phyloP scores from a whole-genome alignment of 306 rosid genomes.

The Casuarina glauca region DNA sequence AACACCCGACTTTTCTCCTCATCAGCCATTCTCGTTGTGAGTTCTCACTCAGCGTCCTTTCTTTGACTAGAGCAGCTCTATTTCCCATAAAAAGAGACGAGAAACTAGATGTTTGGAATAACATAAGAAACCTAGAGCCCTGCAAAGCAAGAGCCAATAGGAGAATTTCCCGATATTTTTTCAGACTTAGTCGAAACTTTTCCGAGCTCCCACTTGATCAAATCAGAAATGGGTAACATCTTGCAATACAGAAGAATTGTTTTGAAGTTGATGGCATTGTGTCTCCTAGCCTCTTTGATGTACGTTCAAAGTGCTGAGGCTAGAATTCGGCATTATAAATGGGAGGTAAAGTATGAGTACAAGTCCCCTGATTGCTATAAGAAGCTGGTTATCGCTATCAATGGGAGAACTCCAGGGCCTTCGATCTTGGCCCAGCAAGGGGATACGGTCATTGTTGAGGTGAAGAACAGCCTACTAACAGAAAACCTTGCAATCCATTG shows the following conservation, averaged over 20 bases:
- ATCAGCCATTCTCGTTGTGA: too few species aligned
- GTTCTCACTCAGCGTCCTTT: too few species aligned
- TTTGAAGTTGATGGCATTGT: slow-evolving; percentile 32
- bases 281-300: slow-evolving; percentile 23
- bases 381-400: slow-evolving; percentile 68
- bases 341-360: slow-evolving; percentile 70
- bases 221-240: not conserved
- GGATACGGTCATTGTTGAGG: slow-evolving; percentile 71
- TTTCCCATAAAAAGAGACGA: too few species aligned
- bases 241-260: not conserved
- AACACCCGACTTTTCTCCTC: too few species aligned
- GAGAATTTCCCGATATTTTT: too few species aligned
- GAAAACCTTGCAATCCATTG: slow-evolving; percentile 86
- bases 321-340: slow-evolving; percentile 52
- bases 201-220: not conserved
- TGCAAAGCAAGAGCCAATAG: too few species aligned
- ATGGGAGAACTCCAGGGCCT: slow-evolving; percentile 80
- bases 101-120: too few species aligned
- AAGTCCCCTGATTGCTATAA: slow-evolving; percentile 79
- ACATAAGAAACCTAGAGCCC: too few species aligned
- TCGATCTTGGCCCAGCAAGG: slow-evolving; percentile 76
- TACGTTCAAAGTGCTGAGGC: slow-evolving; percentile 42
- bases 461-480: slow-evolving; percentile 54
- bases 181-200: not conserved
- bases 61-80: too few species aligned